Evolutionary conservation across 208 protist species (phyloP), one percentile per base, ranked within the genome.

Genomic region (Blechomonas ayalai): DNA sequence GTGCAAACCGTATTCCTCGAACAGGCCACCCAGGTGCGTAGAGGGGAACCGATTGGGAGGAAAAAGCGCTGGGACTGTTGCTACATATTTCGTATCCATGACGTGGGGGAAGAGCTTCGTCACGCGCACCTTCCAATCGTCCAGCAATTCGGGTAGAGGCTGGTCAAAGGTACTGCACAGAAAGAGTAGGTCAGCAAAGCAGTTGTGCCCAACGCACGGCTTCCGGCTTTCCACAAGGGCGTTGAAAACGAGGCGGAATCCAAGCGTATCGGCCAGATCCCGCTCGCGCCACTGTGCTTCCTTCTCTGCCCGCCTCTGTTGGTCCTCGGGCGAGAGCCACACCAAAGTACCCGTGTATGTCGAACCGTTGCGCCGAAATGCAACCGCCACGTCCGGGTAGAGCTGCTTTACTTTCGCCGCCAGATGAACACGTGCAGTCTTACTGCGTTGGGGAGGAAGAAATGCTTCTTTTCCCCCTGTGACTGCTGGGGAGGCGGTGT

Each of bases 191-290:
- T 90, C 82, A 15, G 76, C 70, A 47, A 80, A 77, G 60, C 70
- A 86, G 58, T 90, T 86, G 59, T 90, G 82, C 33, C 77, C 82
- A 10, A 90, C 77, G 36, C 66, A 76, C 19, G 82, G 76, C 41
- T 87, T 87, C 47, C 38, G 13, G 51, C 64, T 74, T 40, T 62
- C 52, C 37, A 76, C 66, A 41, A 90, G 50, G 36, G 66, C 73
- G 13, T 60, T 45, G 40, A 79, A 90, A 10, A 87, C 60, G 35
- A 79, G 54, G 18, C 73, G 78, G 50, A 87, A 82, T 18, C 78
- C 78, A 10, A 87, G 34, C 52, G 68, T 59, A 56, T 80, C 63
- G n/a, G 72, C 36, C 47, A 60, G 9, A 31, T 64, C 55, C 22
- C 73, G 67, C 35, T 60, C 42, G 22, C 48, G 25, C 6, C 39